A percentile compares a stretch with the other conserved stretches of the same genome.
These are phyloP conservation scores for Rosa hybrid DNA, from an alignment of 331 rosid genomes.

Conservation along the genomic window DNA sequence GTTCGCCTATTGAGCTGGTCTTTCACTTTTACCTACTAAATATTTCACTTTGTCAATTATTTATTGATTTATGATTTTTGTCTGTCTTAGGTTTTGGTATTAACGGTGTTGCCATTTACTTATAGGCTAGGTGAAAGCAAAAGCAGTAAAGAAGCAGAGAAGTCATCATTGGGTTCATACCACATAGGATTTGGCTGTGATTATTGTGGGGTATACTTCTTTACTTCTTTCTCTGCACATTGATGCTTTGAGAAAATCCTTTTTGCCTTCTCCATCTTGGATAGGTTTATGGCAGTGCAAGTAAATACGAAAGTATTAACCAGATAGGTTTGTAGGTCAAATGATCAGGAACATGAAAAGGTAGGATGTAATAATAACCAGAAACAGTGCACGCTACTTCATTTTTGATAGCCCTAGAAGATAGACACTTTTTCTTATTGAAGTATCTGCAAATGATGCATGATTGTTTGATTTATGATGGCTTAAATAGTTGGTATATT, in stretches of 20 bases:
- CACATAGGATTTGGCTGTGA: conserved; percentile 68
- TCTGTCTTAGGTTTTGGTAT: conserved; percentile 5
- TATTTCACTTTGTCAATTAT: no score
- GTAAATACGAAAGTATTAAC: not conserved
- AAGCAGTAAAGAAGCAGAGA: conserved; percentile 24
- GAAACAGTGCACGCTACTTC: not conserved
- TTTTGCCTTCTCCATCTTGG: not conserved
- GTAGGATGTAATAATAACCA: not conserved
- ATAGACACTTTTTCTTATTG: not conserved
- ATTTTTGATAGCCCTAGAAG: not conserved
- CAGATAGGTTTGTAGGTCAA: not conserved
- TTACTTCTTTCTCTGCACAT: conserved; percentile 12
- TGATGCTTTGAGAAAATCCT: not conserved
- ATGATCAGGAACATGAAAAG: not conserved
- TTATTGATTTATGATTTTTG: not conserved
- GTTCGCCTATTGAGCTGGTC: not conserved
- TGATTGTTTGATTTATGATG: not conserved
- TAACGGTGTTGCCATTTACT: conserved; percentile 23
- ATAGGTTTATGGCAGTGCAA: conserved; percentile 1
- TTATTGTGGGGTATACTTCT: conserved; percentile 77
- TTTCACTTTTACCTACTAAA: no score
- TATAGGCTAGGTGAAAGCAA: conserved; percentile 68
- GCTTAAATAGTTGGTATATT: not conserved
- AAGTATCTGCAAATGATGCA: not conserved
- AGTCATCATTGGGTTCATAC: conserved; percentile 14